Base-by-base conservation (phyloP, 2,329 filamentous ascomycete species). In the Neospermospora avenae region DNA sequence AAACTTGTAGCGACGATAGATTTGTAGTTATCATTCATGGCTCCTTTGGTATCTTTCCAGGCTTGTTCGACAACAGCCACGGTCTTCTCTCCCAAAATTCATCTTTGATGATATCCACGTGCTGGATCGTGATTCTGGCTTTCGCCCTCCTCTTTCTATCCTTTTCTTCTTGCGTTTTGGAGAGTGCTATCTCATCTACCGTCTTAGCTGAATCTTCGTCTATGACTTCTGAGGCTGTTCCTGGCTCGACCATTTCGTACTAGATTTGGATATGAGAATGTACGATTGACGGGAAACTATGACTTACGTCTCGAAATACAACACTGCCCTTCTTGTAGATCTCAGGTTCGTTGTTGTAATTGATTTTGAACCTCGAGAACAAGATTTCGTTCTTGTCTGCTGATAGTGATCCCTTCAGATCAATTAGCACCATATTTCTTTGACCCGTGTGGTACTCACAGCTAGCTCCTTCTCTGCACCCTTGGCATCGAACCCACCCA, bases 371-470 rank as follows among this genome's bases (percentile, higher is more conserved):
- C 25, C 83, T 82, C 1, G 87, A 89, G 74, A 95, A 99, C 14
- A 99, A 77, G 20, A 99, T 96, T 77, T 99, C 95, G 71, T 99
- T 95, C 77, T 99, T 99, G 70, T 98, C 92, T 2, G 85, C 81
- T 3, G 93, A 84, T 1, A 96, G 76, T 0, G 92, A 96, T 3
- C 93, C 93, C 89, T 93, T 51, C 11, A n/a, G 34, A 4, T 7
- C 24, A 51, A 41, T 41, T 20, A 61, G 51, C 18, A 59, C 8
- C 10, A 1, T 22, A 1, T 42, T n/a, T 42, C 39, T 18, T 42
- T 22, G 5, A 10, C 6, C 20, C 3, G 39, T 7, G 35, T 10
- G 28, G 44, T n/a, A 69, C 78, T 66, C 73, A 90, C 89, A 68
- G 90, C 87, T 46, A 99, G 81, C 61, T 84, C 83, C 70, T 88